Evolutionary conservation across 2,329 filamentous ascomycete species (phyloP).

Genomic region (Stylonectria norvegica): DNA sequence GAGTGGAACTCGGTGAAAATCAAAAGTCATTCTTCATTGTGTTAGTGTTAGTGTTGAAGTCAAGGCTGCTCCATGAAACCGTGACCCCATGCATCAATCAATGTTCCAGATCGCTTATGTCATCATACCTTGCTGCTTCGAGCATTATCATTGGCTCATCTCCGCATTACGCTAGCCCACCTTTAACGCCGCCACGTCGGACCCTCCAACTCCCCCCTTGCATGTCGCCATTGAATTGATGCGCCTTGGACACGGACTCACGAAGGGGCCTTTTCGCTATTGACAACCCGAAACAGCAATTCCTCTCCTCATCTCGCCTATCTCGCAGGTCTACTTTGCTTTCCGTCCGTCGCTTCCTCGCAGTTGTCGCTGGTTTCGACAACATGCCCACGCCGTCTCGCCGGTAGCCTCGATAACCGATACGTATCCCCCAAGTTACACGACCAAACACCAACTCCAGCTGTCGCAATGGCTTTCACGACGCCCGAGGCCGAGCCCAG

Average conservation of each 20-base stretch:
- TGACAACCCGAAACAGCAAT: constrained; percentile 22
- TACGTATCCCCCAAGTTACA: constrained; percentile 5
- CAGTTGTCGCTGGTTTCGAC: constrained; percentile 10
- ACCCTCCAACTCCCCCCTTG: constrained; percentile 1
- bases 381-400: constrained; percentile 20
- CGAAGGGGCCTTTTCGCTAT: constrained; percentile 17
- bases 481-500: constrained; percentile 20
- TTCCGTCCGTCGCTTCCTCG: constrained; percentile 11
- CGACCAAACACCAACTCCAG: constrained; percentile 1
- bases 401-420: constrained; percentile 5
- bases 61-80: no score
- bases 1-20: no score
- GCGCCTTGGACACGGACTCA: no score
- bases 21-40: no score
- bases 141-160: no score
- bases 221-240: no score
- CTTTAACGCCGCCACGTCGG: no score
- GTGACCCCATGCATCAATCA: no score
- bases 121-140: no score
- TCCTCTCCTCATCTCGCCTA: constrained; percentile 7
- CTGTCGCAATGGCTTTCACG: constrained; percentile 16
- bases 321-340: constrained; percentile 1
- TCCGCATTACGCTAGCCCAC: no score
- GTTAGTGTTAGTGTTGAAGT: no score
- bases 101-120: no score